Evolutionary conservation across 768 basidiomycete species (phyloP), one percentile per base, ranked within the genome.

Genomic region (Pisolithus microcarpus): DNA sequence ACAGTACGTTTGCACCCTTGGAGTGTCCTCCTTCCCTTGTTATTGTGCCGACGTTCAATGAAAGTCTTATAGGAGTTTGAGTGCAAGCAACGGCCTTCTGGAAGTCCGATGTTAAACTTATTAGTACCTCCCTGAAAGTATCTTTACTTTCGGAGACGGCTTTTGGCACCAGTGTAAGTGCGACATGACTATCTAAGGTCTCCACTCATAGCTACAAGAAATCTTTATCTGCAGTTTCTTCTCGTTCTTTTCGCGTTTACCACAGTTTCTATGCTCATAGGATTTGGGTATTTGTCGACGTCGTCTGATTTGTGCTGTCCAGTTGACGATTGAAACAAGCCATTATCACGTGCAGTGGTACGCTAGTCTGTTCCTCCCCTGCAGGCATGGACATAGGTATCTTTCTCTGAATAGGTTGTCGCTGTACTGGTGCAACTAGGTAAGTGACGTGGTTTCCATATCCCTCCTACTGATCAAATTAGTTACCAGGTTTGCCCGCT

Each of bases 191-290:
- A 23, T 30, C 38, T 7, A n/a, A 16, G 11, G 2, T n/a, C 10
- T 23, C 15, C 18, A 5, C 46, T 56, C 34, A 28, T 48, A 2
- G 13, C 23, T 9, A 43, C 6, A 43, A 23, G 23, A 9, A 10
- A 30, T 13, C n/a, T 18, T 8, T 42, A 19, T 48, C 9, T 31
- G 34, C 46, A 64, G 59, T 53, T n/a, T n/a, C 15, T 24, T 58
- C 37, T 50, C 56, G 4, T 64, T 62, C 31, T 39, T 19, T 24
- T 1, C 4, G 5, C 36, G 38, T 6, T 16, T n/a, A 9, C 26
- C 9, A 39, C 37, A 64, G 62, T 46, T 64, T 63, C 28, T 64
- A 61, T 26, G 48, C 49, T 21, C 62, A 63, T 26, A 60, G 60
- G 34, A 57, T 64, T 19, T 64, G 59, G 16, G 26, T 13, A 1